Conservation (phyloP, 164 flowering plant genomes). For the Hamamelis virginiana region DNA sequence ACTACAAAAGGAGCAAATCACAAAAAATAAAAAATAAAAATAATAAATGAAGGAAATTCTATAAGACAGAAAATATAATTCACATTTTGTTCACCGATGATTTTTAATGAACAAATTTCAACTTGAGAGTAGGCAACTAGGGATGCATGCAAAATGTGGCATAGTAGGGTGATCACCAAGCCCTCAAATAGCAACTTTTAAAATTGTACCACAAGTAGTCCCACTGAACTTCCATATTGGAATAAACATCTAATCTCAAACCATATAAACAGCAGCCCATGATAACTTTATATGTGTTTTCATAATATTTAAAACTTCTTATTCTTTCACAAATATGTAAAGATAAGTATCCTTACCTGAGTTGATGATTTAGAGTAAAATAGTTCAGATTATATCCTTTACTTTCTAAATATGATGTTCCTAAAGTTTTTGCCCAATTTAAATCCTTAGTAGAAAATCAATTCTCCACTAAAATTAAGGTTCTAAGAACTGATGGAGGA, state of each 20-base stretch:
- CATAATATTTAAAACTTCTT: background rate
- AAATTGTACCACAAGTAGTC: background rate
- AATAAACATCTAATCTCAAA: background rate
- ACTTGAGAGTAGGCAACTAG: background rate
- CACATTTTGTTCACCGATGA: background rate
- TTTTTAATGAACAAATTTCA: too few species aligned
- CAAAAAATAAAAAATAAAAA: too few species aligned
- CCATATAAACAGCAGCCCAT: background rate
- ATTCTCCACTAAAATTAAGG: too few species aligned
- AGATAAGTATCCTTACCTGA: conserved; percentile 47
- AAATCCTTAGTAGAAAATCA: too few species aligned
- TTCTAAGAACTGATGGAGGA: too few species aligned
- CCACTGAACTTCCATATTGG: background rate
- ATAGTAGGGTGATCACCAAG: background rate
- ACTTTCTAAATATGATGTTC: too few species aligned
- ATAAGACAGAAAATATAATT: background rate
- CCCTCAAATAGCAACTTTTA: background rate
- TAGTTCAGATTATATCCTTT: too few species aligned
- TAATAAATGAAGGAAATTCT: too few species aligned
- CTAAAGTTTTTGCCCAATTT: too few species aligned
- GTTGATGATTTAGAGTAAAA: conserved; percentile 96
- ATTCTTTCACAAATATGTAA: background rate
- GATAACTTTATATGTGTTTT: background rate
- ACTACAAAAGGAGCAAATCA: too few species aligned
- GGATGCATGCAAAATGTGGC: background rate